phyloP scores from a whole-genome alignment of 305 asterid genomes.

The Rubia tinctorum region DNA sequence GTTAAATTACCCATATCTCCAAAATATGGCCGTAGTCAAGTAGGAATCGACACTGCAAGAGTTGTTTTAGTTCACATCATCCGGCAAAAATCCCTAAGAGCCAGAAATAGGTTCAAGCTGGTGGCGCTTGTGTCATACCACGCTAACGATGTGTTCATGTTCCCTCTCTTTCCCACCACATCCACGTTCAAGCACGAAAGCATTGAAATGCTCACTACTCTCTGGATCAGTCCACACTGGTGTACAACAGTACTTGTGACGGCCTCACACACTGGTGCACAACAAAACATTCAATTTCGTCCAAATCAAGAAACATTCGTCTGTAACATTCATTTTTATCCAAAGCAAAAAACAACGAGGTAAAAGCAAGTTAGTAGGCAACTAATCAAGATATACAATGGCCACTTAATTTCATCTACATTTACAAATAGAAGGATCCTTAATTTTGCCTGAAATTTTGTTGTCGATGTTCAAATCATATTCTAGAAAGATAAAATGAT shows the following conservation, averaged over 20 bases:
- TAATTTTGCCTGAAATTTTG: no score
- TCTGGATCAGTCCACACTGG: neutral
- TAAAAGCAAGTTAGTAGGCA: no score
- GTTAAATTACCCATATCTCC: neutral
- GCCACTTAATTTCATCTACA: no score
- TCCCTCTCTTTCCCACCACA: neutral
- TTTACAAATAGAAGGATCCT: no score
- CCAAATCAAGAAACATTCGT: no score
- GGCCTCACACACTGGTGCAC: no score
- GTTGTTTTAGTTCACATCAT: neutral
- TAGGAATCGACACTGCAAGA: neutral
- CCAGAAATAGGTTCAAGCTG: neutral
- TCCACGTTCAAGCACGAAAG: neutral
- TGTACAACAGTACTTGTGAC: neutral
- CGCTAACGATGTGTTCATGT: neutral
- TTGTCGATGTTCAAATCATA: no score
- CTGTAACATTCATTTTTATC: no score
- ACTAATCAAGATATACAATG: no score
- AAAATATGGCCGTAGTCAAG: neutral
- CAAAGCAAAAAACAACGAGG: no score
- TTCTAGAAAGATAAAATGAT: no score
- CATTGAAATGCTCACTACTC: neutral
- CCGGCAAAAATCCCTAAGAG: neutral
- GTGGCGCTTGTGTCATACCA: neutral
- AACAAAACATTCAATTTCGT: no score